These are phyloP conservation scores for Discostella pseudostelligera DNA, from an alignment of 108 stramenopile species.

Conservation along the genomic window DNA sequence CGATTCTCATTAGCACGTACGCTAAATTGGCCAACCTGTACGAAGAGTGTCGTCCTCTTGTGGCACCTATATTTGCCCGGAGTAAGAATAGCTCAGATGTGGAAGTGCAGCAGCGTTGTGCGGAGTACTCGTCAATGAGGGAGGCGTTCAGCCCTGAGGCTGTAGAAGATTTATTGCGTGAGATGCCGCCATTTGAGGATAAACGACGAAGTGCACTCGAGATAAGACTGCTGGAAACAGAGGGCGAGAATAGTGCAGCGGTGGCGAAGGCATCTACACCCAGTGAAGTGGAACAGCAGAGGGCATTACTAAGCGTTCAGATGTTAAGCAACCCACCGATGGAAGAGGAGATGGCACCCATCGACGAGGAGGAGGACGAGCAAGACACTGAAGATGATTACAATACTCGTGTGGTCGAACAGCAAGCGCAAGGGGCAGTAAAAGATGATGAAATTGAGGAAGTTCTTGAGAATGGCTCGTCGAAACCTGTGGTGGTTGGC, in stretches of 20 bases:
- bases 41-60: constrained; percentile 89
- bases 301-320: constrained; percentile 62
- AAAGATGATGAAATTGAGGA: constrained; percentile 7
- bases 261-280: constrained; percentile 80
- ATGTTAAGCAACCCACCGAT: constrained; percentile 29
- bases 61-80: constrained; percentile 84
- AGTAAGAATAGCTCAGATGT: constrained; percentile 86
- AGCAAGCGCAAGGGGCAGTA: constrained; percentile 2
- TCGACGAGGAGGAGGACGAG: constrained; percentile 58
- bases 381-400: constrained; percentile 14
- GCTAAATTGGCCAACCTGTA: constrained; percentile 96
- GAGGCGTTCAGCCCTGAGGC: constrained; percentile 83
- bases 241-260: constrained; percentile 84
- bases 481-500: constrained; percentile 55
- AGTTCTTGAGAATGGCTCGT: constrained; percentile 7
- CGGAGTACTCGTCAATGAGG: constrained; percentile 88
- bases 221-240: constrained; percentile 76
- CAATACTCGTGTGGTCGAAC: neutral
- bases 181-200: constrained; percentile 95
- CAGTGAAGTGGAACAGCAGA: constrained; percentile 77
- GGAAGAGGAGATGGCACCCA: constrained; percentile 34
- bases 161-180: constrained; percentile 86
- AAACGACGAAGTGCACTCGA: constrained; percentile 81
- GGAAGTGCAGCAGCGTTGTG: constrained; percentile 91
- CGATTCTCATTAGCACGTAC: constrained; percentile 90